Evolutionary conservation across 345 rosid species (phyloP).

Genomic region (Murraya paniculata): DNA sequence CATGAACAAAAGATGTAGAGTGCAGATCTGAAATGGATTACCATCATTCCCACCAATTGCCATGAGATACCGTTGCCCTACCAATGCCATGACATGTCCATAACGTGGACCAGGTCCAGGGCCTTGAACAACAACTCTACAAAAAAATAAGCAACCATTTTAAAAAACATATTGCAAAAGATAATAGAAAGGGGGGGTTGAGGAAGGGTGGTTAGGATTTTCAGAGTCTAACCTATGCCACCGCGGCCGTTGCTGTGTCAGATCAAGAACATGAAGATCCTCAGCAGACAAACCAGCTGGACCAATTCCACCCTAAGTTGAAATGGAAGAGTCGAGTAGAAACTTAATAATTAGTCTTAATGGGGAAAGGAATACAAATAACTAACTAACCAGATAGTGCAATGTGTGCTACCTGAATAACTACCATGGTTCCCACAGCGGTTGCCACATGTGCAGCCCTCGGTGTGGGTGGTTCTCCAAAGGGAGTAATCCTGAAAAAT

Average conservation of each 20-base stretch:
- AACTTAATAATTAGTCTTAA: background rate
- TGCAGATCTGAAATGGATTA: conserved; percentile 24
- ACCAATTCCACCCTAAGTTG: conserved; percentile 92
- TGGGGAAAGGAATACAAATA: background rate
- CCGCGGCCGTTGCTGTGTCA: conserved; percentile 89
- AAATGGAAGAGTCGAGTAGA: conserved; percentile 17
- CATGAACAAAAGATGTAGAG: conserved; percentile 12
- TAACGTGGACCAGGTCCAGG: conserved; percentile 99
- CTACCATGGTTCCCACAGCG: conserved; percentile 99
- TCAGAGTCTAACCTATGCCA: conserved; percentile 79
- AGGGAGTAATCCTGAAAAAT: conserved; percentile 66
- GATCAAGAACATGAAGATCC: conserved; percentile 99
- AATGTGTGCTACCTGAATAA: conserved; percentile 71
- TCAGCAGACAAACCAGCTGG: conserved; percentile 99
- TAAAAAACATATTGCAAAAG: conserved; percentile 7
- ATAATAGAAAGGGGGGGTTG: background rate
- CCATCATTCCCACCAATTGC: conserved; percentile 99
- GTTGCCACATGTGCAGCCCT: conserved; percentile 99
- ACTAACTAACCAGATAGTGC: conserved; percentile 2
- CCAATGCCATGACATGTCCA: conserved; percentile 99
- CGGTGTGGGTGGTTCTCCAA: conserved; percentile 97
- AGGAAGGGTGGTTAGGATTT: background rate
- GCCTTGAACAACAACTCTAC: conserved; percentile 96
- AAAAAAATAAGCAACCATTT: conserved; percentile 25
- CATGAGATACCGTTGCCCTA: conserved; percentile 99